Percentiles rank a stretch among this genome's conserved stretches.
Evolutionary conservation across 352 stramenopile genomes (phyloP).

Genomic region (Phytophthora quininea): DNA sequence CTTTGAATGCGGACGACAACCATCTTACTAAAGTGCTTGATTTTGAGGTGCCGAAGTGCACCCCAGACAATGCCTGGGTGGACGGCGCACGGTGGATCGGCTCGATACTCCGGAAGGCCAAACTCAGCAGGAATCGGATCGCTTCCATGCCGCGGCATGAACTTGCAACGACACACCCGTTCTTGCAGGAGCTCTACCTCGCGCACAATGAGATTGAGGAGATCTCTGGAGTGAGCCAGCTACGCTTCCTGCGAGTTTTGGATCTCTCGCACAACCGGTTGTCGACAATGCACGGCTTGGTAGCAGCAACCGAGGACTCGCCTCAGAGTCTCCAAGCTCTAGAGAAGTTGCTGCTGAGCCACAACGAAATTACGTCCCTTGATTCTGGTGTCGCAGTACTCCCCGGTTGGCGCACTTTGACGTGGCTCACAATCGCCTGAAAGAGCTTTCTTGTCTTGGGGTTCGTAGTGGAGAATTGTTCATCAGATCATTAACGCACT

Average conservation of each 20-base stretch:
- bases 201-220: conserved; percentile 61
- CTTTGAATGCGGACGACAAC: conserved; percentile 65
- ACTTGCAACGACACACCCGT: conserved; percentile 55
- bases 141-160: conserved; percentile 44
- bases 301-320: not conserved
- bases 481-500: not conserved
- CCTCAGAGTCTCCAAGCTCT: conserved; percentile 45
- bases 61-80: conserved; percentile 56
- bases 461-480: conserved; percentile 27
- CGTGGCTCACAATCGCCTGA: conserved; percentile 61
- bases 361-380: conserved; percentile 63
- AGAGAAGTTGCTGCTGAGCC: conserved; percentile 52
- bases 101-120: conserved; percentile 61
- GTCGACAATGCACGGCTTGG: conserved; percentile 46
- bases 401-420: conserved; percentile 59
- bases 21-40: conserved; percentile 65
- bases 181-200: conserved; percentile 69
- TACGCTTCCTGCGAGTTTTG: conserved; percentile 71
- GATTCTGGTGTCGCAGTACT: conserved; percentile 47
- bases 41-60: conserved; percentile 68
- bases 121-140: conserved; percentile 62
- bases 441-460: conserved; percentile 43
- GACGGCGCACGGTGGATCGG: conserved; percentile 64
- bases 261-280: conserved; percentile 77
- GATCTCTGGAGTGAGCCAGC: conserved; percentile 51